Evolutionary conservation across 1,139 yeast genomes (phyloP), one percentile per base, ranked within the genome.

Genomic region (Candida sp.): DNA sequence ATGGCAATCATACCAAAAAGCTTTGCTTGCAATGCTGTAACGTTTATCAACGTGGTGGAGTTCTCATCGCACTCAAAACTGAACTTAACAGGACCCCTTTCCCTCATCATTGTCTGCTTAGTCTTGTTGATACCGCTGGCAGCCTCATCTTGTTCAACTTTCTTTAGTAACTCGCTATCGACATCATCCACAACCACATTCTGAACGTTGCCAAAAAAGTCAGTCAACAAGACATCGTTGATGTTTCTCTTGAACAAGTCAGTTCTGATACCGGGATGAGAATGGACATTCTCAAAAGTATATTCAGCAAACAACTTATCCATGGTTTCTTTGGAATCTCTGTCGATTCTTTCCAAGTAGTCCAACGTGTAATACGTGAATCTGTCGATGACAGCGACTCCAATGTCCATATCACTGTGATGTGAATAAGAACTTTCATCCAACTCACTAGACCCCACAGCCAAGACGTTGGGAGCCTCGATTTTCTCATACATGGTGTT

Each of bases 361-460:
- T 93, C 98, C 62, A 96, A 78, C 44, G 93, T 93, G 69, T 85
- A 92, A 69, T 92, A 93, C 0, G 99, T 94, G 70, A 94, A 94
- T 60, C 99, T 77, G 68, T 94, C 99, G 64, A 94, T 94, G 9
- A 94, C 98, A 0, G 99, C 98, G 49, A 96, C 99, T 3, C 99
- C 99, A 47, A 94, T 85, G 63, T 94, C 98, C 56, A 88, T 83
- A 65, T 94, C 99, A 2, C 98, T 91, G 67, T 92, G 97, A 65
- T 94, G 98, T 2, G 98, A 92, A 66, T 93, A 94, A 1, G 97
- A 90, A 48, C 94, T 87, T 68, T 96, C 98, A 51, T 89, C 97
- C 8, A 91, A 58, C 58, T 80, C 88, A n/a, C 96, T 88, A 1
- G 98, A 91, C 0, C 99, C 99, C 43, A 94, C 96, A 0, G 98